phyloP scores from a whole-genome alignment of 108 stramenopile genomes.

The Conticribra weissflogii region DNA sequence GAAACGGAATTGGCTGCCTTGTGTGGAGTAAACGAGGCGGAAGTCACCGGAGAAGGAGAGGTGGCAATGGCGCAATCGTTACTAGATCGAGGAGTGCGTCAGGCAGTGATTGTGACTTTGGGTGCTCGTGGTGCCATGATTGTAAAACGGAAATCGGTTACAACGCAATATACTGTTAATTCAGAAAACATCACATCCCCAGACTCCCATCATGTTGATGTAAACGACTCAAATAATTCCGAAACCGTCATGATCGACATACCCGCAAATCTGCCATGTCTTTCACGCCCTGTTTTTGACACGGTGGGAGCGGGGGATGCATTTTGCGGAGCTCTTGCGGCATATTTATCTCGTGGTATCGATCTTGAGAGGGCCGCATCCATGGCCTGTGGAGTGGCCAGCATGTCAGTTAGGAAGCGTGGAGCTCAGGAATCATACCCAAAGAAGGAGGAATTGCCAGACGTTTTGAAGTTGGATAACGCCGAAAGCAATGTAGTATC shows the following conservation, averaged over 20 bases:
- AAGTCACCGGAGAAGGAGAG: slow-evolving; percentile 45
- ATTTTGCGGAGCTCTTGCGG: slow-evolving; percentile 81
- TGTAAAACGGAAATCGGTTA: slow-evolving; percentile 42
- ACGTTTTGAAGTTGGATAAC: slow-evolving; percentile 49
- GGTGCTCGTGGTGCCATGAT: slow-evolving; percentile 86
- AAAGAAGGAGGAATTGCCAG: slow-evolving; percentile 65
- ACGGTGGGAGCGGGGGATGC: slow-evolving; percentile 89
- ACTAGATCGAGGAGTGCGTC: slow-evolving; percentile 61
- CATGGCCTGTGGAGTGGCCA: slow-evolving; percentile 84
- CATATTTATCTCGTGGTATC: slow-evolving; percentile 70
- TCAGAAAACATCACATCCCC: slow-evolving; percentile 2
- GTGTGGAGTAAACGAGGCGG: slow-evolving; percentile 30
- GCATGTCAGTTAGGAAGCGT: slow-evolving; percentile 80
- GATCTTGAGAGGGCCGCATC: slow-evolving; percentile 54
- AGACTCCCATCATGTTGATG: too few species aligned
- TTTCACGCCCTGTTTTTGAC: slow-evolving; percentile 72
- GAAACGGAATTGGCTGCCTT: slow-evolving; percentile 73
- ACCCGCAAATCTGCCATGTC: slow-evolving; percentile 63
- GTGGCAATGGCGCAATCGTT: slow-evolving; percentile 66
- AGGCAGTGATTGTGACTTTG: slow-evolving; percentile 81
- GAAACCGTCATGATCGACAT: slow-evolving; percentile 49
- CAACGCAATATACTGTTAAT: background rate
- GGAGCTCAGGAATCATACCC: slow-evolving; percentile 84
- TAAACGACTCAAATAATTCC: slow-evolving; percentile 19
- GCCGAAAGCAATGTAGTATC: background rate